Evolutionary conservation across 352 stramenopile genomes (phyloP).

Genomic region (Phytophthora foliorum): DNA sequence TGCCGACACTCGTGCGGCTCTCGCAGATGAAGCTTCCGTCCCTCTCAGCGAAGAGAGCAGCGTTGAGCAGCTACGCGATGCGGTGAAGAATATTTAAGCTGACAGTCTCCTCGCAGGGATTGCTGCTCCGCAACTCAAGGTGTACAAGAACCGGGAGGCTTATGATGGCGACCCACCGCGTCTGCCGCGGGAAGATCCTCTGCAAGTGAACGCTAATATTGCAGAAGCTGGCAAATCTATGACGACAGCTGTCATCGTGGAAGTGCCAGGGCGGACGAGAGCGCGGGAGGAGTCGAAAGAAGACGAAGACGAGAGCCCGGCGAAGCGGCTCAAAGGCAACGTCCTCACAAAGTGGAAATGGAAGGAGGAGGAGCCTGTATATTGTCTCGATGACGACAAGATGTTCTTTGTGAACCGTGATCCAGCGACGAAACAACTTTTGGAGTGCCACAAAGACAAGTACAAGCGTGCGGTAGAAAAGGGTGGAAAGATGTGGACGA

Average conservation of each 20-base stretch:
- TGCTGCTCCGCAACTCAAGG: not conserved
- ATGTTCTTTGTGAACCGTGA: slow-evolving; percentile 11
- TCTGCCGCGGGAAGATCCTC: too few relatives aligned
- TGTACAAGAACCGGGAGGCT: not conserved
- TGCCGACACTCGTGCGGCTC: not conserved
- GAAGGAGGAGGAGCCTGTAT: not conserved
- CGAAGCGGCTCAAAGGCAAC: not conserved
- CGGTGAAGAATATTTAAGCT: not conserved
- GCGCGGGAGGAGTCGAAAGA: not conserved
- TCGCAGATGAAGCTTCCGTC: not conserved
- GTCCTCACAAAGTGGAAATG: not conserved
- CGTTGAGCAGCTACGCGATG: not conserved
- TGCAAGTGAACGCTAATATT: too few relatives aligned
- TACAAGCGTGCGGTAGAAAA: slow-evolving; percentile 7
- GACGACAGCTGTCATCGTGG: not conserved
- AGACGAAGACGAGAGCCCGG: not conserved
- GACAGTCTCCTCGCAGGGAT: not conserved
- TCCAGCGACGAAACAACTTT: not conserved
- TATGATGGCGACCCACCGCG: not conserved
- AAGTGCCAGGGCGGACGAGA: not conserved
- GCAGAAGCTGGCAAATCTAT: not conserved
- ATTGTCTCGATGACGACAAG: not conserved
- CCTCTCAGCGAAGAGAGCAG: not conserved
- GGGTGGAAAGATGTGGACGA: not conserved
- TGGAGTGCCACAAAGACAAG: slow-evolving; percentile 4